Percentiles rank a stretch among this genome's conserved stretches.
These are phyloP conservation scores for Colletotrichum trifolii DNA, from an alignment of 2,329 filamentous ascomycete genomes.

Conservation along the genomic window DNA sequence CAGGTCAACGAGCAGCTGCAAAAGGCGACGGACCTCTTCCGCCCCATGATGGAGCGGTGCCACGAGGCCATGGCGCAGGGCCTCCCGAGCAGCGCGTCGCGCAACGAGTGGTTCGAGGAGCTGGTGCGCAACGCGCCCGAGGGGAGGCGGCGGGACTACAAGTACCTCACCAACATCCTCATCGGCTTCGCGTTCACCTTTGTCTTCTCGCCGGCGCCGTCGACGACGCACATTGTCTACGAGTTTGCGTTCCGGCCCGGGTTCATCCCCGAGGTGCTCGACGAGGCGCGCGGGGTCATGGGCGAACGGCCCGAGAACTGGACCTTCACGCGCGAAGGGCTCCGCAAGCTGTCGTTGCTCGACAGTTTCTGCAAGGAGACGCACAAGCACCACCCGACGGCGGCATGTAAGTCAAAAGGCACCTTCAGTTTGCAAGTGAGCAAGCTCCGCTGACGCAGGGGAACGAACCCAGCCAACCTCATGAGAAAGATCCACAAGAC, in stretches of 20 bases:
- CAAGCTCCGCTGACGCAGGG: not conserved
- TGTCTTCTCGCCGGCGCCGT: constrained; percentile 22
- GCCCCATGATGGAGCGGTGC: constrained; percentile 18
- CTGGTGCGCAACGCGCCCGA: constrained; percentile 24
- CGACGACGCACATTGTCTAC: constrained; percentile 32
- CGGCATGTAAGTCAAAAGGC: constrained; percentile 18
- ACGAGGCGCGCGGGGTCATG: constrained; percentile 20
- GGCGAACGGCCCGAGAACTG: constrained; percentile 3
- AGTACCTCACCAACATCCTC: constrained; percentile 31
- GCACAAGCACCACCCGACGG: constrained; percentile 30
- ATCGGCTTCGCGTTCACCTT: constrained; percentile 32
- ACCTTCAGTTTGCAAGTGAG: not conserved
- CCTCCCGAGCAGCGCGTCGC: not conserved
- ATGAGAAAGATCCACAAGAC: constrained; percentile 34
- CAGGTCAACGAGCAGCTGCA: constrained; percentile 24
- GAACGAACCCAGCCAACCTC: constrained; percentile 15
- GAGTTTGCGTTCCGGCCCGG: constrained; percentile 33
- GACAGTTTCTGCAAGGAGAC: constrained; percentile 35
- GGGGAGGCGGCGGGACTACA: constrained; percentile 20
- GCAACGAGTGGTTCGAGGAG: constrained; percentile 28
- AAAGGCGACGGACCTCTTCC: constrained; percentile 8
- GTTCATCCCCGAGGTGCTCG: constrained; percentile 10
- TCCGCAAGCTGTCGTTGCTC: constrained; percentile 18
- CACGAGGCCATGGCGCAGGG: constrained; percentile 13
- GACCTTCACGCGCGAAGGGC: constrained; percentile 21